Evolutionary conservation across 1,284 basidiomycete species (phyloP).

Genomic region (Afroboletus lepidellus): DNA sequence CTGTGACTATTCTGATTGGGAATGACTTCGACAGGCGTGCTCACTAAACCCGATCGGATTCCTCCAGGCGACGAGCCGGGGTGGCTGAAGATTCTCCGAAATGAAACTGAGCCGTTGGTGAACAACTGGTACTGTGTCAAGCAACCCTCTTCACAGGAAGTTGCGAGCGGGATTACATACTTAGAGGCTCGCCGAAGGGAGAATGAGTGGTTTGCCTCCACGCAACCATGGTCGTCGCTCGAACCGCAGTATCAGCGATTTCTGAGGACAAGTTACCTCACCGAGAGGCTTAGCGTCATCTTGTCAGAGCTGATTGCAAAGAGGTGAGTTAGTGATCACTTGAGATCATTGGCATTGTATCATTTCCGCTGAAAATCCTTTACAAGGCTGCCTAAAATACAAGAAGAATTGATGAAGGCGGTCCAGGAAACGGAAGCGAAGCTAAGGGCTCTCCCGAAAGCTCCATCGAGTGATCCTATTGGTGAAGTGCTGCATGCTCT

Average conservation of each 20-base stretch:
- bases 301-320: conserved; percentile 58
- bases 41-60: conserved; percentile 79
- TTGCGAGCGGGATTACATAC: conserved; percentile 59
- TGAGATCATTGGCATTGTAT: not conserved
- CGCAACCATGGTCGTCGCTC: conserved; percentile 55
- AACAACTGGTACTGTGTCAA: conserved; percentile 76
- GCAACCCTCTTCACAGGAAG: conserved; percentile 58
- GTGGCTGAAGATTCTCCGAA: conserved; percentile 61
- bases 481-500: conserved; percentile 53
- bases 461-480: conserved; percentile 53
- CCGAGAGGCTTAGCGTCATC: conserved; percentile 51
- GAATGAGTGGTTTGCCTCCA: conserved; percentile 63
- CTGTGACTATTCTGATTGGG: not conserved
- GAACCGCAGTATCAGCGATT: conserved; percentile 48
- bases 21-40: conserved; percentile 53
- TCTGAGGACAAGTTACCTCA: conserved; percentile 55
- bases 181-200: conserved; percentile 58
- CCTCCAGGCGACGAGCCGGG: conserved; percentile 54
- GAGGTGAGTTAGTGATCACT: conserved; percentile 37
- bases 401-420: conserved; percentile 46
- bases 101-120: conserved; percentile 52
- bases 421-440: conserved; percentile 39
- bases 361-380: not conserved
- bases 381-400: conserved; percentile 62
- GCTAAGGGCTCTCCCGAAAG: conserved; percentile 48